Percentiles rank a stretch among this genome's conserved stretches.
These are phyloP conservation scores for Triticum dicoccoides DNA, from an alignment of 176 grass and related monocot genomes.

Conservation along the genomic window DNA sequence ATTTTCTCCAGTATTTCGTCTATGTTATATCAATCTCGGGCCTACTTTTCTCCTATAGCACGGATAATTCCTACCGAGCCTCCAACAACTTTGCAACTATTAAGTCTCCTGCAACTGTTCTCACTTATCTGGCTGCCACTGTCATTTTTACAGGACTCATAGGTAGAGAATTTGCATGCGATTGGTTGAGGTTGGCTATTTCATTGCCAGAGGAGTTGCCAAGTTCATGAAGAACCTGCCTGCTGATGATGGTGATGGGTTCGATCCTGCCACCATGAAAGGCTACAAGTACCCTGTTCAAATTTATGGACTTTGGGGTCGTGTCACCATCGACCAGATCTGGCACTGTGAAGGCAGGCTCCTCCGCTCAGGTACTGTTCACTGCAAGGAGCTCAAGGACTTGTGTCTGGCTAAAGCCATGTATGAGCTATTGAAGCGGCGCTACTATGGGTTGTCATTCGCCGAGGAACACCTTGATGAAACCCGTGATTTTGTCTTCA, in stretches of 20 bases:
- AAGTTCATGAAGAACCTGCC: not conserved
- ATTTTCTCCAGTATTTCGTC: not conserved
- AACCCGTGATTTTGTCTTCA: not conserved
- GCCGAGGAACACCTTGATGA: not conserved
- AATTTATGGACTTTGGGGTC: accelerated
- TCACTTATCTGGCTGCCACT: accelerated
- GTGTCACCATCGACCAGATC: not conserved
- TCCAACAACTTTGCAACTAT: not conserved
- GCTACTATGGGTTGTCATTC: not conserved
- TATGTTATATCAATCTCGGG: not conserved
- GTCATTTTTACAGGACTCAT: accelerated
- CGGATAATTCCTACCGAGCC: too few relatives aligned
- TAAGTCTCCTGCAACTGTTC: not conserved
- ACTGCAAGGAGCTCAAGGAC: not conserved
- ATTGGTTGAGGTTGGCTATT: not conserved
- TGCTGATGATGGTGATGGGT: not conserved
- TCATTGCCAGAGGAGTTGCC: not conserved
- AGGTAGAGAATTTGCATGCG: not conserved
- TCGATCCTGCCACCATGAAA: not conserved
- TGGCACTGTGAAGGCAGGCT: not conserved
- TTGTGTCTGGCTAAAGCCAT: not conserved
- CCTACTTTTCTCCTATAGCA: not conserved
- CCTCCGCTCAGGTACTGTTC: not conserved
- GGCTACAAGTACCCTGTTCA: not conserved
- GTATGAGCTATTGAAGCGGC: not conserved